Conservation (phyloP, 2,329 filamentous ascomycete species). For the Chrysoporthe puriensis region DNA sequence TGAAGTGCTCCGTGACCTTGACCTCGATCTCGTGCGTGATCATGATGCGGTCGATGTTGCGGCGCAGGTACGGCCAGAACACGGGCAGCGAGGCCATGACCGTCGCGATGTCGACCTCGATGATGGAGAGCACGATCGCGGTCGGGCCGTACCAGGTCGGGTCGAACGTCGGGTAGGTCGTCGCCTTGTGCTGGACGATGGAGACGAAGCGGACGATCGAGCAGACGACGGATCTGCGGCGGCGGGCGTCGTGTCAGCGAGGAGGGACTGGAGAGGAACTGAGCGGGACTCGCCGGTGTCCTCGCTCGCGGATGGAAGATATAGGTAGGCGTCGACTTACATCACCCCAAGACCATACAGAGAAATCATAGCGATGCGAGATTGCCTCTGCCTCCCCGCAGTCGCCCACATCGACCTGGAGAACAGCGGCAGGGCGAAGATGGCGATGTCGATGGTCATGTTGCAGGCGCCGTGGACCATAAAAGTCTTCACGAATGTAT, state of each 20-base stretch:
- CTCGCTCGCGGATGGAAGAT: background rate
- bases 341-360: conserved; percentile 23
- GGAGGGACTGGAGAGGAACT: background rate
- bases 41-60: conserved; percentile 34
- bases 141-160: conserved; percentile 36
- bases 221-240: conserved; percentile 31
- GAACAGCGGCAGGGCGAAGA: conserved; percentile 24
- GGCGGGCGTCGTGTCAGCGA: background rate
- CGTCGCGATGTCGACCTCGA: conserved; percentile 36
- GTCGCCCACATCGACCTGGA: conserved; percentile 26
- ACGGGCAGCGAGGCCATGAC: conserved; percentile 36
- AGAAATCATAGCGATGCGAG: conserved; percentile 19
- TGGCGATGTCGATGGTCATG: conserved; percentile 23
- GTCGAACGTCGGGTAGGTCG: conserved; percentile 33
- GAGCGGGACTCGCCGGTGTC: too few relatives aligned
- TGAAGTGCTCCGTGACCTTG: conserved; percentile 26
- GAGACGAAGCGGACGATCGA: conserved; percentile 33
- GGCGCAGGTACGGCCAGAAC: conserved; percentile 37
- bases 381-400: conserved; percentile 13
- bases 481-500: conserved; percentile 13
- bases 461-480: conserved; percentile 25
- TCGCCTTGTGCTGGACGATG: conserved; percentile 30
- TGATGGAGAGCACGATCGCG: conserved; percentile 33
- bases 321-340: conserved; percentile 22
- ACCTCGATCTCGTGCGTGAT: conserved; percentile 36